Conservation (phyloP, 2,329 filamentous ascomycete genomes). For the Tolypocladium nubicola region DNA sequence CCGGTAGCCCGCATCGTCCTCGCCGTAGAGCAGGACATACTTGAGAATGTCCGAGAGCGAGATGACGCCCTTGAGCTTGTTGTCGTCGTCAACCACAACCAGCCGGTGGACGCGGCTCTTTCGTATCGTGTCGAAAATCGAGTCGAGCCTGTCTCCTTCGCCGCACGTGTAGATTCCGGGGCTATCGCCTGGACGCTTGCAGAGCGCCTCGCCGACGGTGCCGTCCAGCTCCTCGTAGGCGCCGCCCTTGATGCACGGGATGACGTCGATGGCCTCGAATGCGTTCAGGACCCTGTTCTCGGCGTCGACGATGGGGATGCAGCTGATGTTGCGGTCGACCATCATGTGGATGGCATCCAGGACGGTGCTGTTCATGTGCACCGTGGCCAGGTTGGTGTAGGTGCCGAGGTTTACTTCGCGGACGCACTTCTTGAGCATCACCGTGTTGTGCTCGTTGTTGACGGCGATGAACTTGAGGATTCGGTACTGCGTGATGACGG, state of each 20-base stretch:
- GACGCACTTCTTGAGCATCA: conserved; percentile 78
- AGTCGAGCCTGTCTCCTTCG: conserved; percentile 81
- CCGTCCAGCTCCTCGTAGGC: conserved; percentile 83
- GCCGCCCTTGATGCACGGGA: conserved; percentile 87
- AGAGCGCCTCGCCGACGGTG: conserved; percentile 78
- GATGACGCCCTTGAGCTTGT: conserved; percentile 75
- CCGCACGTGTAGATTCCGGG: conserved; percentile 95
- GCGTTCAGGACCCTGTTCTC: conserved; percentile 77
- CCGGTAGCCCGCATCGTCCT: conserved; percentile 36
- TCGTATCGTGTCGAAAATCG: conserved; percentile 93
- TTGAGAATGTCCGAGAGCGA: conserved; percentile 94
- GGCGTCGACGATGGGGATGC: conserved; percentile 81
- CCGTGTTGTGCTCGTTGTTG: conserved; percentile 76
- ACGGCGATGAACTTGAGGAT: conserved; percentile 98
- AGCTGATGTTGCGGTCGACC: conserved; percentile 88
- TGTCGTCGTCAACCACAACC: conserved; percentile 85
- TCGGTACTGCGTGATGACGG: conserved; percentile 94
- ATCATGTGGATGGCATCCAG: conserved; percentile 91
- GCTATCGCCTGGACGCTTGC: conserved; percentile 81
- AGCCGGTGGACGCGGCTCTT: conserved; percentile 90
- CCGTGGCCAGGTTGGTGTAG: conserved; percentile 70
- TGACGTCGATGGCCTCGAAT: conserved; percentile 96
- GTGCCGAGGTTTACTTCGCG: conserved; percentile 78
- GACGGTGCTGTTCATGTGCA: conserved; percentile 80
- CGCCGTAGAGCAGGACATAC: conserved; percentile 78